phyloP scores from a whole-genome alignment of 179 eudicot genomes.

The Silene noctiflora region DNA sequence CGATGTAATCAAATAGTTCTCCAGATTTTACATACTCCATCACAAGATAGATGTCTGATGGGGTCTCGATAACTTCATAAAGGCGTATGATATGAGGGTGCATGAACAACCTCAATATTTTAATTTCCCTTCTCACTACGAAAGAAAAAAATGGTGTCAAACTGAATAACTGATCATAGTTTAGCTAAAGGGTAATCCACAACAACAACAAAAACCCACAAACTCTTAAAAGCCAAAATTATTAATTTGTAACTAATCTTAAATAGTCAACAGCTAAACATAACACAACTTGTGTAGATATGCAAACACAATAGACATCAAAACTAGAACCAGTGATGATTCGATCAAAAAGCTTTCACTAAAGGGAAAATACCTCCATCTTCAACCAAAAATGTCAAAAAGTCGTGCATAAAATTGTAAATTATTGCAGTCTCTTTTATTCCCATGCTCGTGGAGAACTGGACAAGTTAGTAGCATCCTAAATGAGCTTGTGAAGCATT shows the following conservation, averaged over 20 bases:
- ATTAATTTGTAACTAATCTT: neutral
- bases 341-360: neutral
- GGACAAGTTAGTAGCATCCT: no score
- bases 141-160: conserved; percentile 14
- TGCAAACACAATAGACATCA: neutral
- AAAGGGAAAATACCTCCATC: neutral
- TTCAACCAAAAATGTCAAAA: neutral
- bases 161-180: neutral
- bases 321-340: neutral
- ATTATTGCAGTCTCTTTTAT: neutral
- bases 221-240: neutral
- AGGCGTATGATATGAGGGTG: conserved; percentile 96
- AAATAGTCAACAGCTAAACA: neutral
- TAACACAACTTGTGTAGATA: neutral
- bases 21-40: conserved; percentile 98
- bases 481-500: neutral
- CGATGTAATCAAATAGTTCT: conserved; percentile 93
- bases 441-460: neutral
- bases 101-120: conserved; percentile 90
- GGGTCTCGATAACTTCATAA: conserved; percentile 93
- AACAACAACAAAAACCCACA: neutral
- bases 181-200: conserved; percentile 1
- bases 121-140: conserved; percentile 89
- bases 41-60: conserved; percentile 75
- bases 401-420: neutral